Conservation (phyloP, 2,329 filamentous ascomycete species). For the Rugonectria rugulosa region DNA sequence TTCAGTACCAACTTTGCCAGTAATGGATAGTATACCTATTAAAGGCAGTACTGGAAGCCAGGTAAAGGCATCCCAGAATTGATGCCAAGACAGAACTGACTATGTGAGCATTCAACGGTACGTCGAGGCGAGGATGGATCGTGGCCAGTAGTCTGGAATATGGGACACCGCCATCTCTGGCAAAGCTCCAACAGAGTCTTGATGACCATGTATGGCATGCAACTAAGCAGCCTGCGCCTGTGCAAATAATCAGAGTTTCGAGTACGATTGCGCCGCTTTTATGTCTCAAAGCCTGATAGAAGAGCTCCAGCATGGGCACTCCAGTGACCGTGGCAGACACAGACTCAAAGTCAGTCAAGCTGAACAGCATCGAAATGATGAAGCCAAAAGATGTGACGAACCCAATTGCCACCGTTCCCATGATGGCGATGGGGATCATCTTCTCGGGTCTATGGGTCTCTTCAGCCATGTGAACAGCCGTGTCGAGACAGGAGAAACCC, state of each 20-base stretch:
- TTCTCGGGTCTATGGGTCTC: constrained; percentile 12
- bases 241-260: constrained; percentile 3
- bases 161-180: constrained; percentile 18
- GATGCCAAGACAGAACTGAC: not conserved
- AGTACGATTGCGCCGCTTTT: constrained; percentile 15
- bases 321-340: constrained; percentile 10
- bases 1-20: not conserved
- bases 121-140: constrained; percentile 1
- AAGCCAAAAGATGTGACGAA: constrained; percentile 22
- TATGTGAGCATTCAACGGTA: constrained; percentile 7
- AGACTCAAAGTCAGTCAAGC: constrained; percentile 18
- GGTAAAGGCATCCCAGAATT: constrained; percentile 5
- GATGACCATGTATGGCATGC: constrained; percentile 20
- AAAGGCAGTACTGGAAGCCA: constrained; percentile 9
- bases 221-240: constrained; percentile 14
- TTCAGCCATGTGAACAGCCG: constrained; percentile 20
- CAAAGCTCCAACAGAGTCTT: constrained; percentile 20
- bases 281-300: constrained; percentile 8
- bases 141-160: not conserved
- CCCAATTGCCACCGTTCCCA: constrained; percentile 15
- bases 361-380: constrained; percentile 19
- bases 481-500: constrained; percentile 15
- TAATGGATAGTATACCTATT: too few relatives aligned
- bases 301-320: constrained; percentile 18
- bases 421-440: constrained; percentile 12